Evolutionary conservation across 441 rosid genomes (phyloP).

Genomic region (Isatis lusitanica): DNA sequence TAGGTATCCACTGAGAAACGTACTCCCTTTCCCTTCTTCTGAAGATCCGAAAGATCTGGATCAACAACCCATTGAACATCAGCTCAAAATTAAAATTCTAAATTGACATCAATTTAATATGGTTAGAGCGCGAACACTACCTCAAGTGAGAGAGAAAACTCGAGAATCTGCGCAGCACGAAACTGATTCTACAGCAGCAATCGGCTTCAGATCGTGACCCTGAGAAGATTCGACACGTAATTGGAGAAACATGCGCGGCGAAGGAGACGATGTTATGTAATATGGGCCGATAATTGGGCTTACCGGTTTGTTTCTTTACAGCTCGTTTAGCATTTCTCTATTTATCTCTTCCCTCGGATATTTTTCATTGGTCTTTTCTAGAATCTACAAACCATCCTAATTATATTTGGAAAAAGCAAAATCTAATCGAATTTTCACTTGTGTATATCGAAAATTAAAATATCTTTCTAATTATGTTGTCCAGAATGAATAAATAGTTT

Average conservation of each 20-base stretch:
- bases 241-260: slow-evolving; percentile 19
- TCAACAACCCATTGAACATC: slow-evolving; percentile 13
- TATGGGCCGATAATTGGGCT: slow-evolving; percentile 27
- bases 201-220: slow-evolving; percentile 33
- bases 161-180: slow-evolving; percentile 26
- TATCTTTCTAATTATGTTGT: neutral
- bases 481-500: neutral
- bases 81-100: neutral
- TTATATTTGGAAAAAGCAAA: neutral
- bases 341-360: neutral
- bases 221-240: slow-evolving; percentile 22
- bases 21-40: neutral
- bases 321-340: neutral
- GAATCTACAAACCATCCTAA: neutral
- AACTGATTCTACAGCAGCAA: slow-evolving; percentile 30
- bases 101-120: slow-evolving; percentile 5
- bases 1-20: neutral
- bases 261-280: slow-evolving; percentile 5
- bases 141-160: slow-evolving; percentile 14
- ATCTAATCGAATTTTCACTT: too few species aligned
- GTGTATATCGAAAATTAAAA: neutral
- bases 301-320: neutral
- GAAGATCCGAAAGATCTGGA: slow-evolving; percentile 29
- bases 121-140: slow-evolving; percentile 18
- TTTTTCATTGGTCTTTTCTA: neutral